Percentiles rank a stretch among this genome's conserved stretches.
phyloP scores from a whole-genome alignment of 2,329 filamentous ascomycete species.

The Fusarium sp. region DNA sequence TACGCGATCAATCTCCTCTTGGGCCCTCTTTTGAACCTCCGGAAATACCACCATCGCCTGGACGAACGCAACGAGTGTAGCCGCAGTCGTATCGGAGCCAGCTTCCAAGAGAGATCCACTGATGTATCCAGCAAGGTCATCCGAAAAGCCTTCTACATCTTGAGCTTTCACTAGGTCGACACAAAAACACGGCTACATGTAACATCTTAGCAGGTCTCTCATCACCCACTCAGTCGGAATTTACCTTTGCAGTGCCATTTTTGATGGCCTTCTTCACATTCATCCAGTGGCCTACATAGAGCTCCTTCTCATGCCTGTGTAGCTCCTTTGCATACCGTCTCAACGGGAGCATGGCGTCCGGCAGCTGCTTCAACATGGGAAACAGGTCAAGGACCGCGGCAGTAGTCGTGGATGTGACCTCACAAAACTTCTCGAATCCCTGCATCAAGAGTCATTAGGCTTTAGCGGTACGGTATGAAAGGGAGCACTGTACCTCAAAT shows the following conservation, averaged over 20 bases:
- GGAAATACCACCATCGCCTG: conserved; percentile 64
- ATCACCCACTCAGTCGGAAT: background rate
- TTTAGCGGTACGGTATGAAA: background rate
- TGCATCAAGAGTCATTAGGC: background rate
- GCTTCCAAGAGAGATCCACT: conserved; percentile 46
- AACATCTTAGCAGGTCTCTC: background rate
- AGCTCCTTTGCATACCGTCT: conserved; percentile 11
- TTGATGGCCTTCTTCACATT: conserved; percentile 6
- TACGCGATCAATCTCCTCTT: conserved; percentile 61
- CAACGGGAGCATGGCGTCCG: conserved; percentile 2
- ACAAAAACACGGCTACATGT: conserved; percentile 19
- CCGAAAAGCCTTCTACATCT: conserved; percentile 9
- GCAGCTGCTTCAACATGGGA: background rate
- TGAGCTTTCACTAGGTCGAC: conserved; percentile 15
- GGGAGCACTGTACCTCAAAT: background rate
- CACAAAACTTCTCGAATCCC: background rate
- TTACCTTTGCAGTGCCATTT: conserved; percentile 40
- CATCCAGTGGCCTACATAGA: conserved; percentile 14
- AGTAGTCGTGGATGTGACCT: background rate
- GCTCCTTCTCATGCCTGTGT: conserved; percentile 7
- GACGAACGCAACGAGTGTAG: conserved; percentile 54
- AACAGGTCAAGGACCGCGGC: conserved; percentile 13
- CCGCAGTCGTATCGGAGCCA: conserved; percentile 52
- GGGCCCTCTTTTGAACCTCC: conserved; percentile 59
- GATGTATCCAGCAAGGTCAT: conserved; percentile 26